These are phyloP conservation scores for Boletus calvinii DNA, from an alignment of 1,284 basidiomycete genomes.

Conservation along the genomic window DNA sequence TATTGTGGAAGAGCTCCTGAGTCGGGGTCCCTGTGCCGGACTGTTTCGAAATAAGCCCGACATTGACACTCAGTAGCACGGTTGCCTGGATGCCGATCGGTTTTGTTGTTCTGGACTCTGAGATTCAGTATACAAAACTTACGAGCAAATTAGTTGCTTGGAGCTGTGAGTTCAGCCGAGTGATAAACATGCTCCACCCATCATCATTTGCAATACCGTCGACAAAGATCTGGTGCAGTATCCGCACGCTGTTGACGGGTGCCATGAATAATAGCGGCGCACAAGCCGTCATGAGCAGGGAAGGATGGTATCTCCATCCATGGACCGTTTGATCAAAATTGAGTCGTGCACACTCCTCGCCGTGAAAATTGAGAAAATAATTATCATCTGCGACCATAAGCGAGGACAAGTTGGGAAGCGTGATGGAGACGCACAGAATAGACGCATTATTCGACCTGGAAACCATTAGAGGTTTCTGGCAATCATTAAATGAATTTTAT, in stretches of 20 bases:
- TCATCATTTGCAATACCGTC: slow-evolving; percentile 30
- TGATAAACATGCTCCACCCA: slow-evolving; percentile 37
- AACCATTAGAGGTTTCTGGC: not conserved
- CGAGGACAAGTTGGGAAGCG: not conserved
- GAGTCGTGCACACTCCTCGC: slow-evolving; percentile 51
- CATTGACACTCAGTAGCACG: slow-evolving; percentile 43
- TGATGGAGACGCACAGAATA: slow-evolving; percentile 38
- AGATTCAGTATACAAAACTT: slow-evolving; percentile 9
- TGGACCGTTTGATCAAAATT: slow-evolving; percentile 44
- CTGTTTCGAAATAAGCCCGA: slow-evolving; percentile 39
- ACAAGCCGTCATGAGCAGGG: slow-evolving; percentile 34
- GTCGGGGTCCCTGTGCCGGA: slow-evolving; percentile 24
- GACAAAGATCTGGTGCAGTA: slow-evolving; percentile 43
- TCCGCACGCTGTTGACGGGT: slow-evolving; percentile 41
- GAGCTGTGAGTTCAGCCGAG: slow-evolving; percentile 33
- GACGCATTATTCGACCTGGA: slow-evolving; percentile 47
- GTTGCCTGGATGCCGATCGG: slow-evolving; percentile 32
- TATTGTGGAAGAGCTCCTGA: slow-evolving; percentile 37
- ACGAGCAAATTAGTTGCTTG: slow-evolving; percentile 37
- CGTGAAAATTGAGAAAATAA: slow-evolving; percentile 51
- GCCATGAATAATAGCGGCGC: slow-evolving; percentile 44
- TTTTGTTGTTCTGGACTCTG: not conserved
- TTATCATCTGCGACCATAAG: slow-evolving; percentile 31
- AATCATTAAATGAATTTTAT: not conserved
- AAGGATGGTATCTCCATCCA: slow-evolving; percentile 31